Conservation (phyloP, 345 rosid species). For the Ricinus communis region DNA sequence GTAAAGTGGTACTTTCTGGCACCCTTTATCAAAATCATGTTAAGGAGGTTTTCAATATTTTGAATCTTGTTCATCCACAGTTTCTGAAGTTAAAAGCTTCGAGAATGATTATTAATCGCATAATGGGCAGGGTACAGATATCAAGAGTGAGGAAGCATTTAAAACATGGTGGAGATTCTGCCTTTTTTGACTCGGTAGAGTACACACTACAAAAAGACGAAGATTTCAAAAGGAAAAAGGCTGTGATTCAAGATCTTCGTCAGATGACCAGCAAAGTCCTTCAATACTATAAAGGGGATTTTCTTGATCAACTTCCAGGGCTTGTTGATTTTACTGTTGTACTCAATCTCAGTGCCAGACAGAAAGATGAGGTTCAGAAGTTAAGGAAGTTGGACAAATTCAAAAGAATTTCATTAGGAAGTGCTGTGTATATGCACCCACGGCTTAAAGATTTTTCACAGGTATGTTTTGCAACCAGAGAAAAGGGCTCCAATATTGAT, state of each 20-base stretch:
- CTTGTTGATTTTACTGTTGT: slow-evolving; percentile 71
- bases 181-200: slow-evolving; percentile 70
- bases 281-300: slow-evolving; percentile 89
- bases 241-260: slow-evolving; percentile 73
- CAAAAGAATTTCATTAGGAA: slow-evolving; percentile 60
- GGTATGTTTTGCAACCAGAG: neutral
- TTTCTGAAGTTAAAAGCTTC: slow-evolving; percentile 55
- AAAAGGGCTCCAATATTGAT: neutral
- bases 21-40: slow-evolving; percentile 89
- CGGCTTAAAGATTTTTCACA: neutral
- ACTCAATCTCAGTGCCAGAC: slow-evolving; percentile 57
- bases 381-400: slow-evolving; percentile 43
- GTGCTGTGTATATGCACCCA: slow-evolving; percentile 71
- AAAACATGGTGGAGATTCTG: slow-evolving; percentile 34
- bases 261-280: slow-evolving; percentile 76
- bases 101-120: slow-evolving; percentile 43
- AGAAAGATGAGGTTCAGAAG: slow-evolving; percentile 48
- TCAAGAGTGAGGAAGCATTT: slow-evolving; percentile 43
- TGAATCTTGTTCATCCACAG: slow-evolving; percentile 84
- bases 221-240: slow-evolving; percentile 51
- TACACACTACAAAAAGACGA: slow-evolving; percentile 51
- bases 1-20: slow-evolving; percentile 86
- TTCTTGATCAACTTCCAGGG: slow-evolving; percentile 78
- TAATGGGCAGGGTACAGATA: slow-evolving; percentile 61
- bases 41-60: slow-evolving; percentile 75